A percentile compares a stretch with the other conserved stretches of the same genome.
phyloP scores from a whole-genome alignment of 108 stramenopile genomes.

The Discostella stelligeroides region DNA sequence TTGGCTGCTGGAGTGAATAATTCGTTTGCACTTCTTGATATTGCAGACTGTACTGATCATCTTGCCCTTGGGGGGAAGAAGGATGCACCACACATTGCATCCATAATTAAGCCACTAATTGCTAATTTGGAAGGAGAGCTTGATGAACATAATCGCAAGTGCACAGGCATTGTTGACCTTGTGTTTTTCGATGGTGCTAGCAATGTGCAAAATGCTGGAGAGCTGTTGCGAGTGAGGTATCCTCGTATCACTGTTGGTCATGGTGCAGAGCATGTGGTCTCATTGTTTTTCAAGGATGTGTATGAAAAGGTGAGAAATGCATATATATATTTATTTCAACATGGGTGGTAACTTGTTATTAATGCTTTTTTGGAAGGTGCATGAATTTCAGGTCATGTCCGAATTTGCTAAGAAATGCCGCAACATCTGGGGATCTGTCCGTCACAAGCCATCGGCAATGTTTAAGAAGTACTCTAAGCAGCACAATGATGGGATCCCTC shows the following conservation, averaged over 20 bases:
- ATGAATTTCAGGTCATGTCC: background rate
- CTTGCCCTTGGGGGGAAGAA: constrained; percentile 15
- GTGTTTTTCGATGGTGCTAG: constrained; percentile 25
- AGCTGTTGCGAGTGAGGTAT: constrained; percentile 7
- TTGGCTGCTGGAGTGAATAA: no score
- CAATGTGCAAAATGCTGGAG: constrained; percentile 19
- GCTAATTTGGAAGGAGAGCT: background rate
- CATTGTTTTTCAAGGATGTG: constrained; percentile 15
- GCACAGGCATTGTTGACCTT: constrained; percentile 6
- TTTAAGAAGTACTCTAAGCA: background rate
- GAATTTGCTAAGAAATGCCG: background rate
- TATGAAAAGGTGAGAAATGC: background rate
- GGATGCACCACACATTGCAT: constrained; percentile 9
- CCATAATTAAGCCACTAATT: constrained; percentile 1
- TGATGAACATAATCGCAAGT: background rate
- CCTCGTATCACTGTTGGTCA: constrained; percentile 15
- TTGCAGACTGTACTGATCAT: no score
- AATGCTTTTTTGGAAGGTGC: no score
- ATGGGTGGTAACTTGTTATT: no score
- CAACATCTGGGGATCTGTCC: background rate
- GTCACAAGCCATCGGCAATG: background rate
- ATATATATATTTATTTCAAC: no score
- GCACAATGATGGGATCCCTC: background rate
- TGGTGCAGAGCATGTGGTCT: constrained; percentile 16
- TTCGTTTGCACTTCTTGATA: no score